Evolutionary conservation across 2,329 filamentous ascomycete species (phyloP).

Genomic region (Dothideomycetidae sp.): DNA sequence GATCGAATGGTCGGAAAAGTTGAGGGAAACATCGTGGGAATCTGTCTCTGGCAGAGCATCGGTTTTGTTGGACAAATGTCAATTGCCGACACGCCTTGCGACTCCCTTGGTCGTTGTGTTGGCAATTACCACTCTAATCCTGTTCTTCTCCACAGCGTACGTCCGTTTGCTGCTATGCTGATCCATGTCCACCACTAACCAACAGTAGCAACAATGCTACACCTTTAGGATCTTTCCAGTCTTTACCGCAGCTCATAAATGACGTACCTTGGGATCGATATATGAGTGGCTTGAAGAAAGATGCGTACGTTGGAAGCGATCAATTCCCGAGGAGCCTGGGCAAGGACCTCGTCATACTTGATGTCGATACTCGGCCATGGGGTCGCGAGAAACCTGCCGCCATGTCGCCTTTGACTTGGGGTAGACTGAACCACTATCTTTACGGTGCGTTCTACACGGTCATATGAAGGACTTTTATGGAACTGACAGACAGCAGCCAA

Average conservation of each 20-base stretch:
- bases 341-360: not conserved
- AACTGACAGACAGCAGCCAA: constrained; percentile 19
- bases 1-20: no score
- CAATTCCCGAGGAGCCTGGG: not conserved
- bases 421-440: constrained; percentile 24
- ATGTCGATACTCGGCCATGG: constrained; percentile 4
- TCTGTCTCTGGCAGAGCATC: not conserved
- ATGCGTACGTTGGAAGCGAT: not conserved
- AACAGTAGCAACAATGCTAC: no score
- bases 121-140: not conserved
- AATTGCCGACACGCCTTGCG: not conserved
- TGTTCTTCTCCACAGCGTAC: not conserved
- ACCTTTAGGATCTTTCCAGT: no score
- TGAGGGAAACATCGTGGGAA: not conserved
- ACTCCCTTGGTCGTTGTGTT: not conserved
- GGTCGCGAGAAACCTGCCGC: not conserved
- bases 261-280: not conserved
- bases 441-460: constrained; percentile 20
- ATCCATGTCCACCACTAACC: no score
- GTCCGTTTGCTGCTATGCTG: no score
- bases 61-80: not conserved
- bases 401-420: constrained; percentile 1
- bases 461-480: not conserved
- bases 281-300: not conserved
- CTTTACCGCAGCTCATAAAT: not conserved